A percentile compares a stretch with the other conserved stretches of the same genome.
phyloP scores from a whole-genome alignment of 495 filamentous ascomycete genomes.

The Neurospora sp. region DNA sequence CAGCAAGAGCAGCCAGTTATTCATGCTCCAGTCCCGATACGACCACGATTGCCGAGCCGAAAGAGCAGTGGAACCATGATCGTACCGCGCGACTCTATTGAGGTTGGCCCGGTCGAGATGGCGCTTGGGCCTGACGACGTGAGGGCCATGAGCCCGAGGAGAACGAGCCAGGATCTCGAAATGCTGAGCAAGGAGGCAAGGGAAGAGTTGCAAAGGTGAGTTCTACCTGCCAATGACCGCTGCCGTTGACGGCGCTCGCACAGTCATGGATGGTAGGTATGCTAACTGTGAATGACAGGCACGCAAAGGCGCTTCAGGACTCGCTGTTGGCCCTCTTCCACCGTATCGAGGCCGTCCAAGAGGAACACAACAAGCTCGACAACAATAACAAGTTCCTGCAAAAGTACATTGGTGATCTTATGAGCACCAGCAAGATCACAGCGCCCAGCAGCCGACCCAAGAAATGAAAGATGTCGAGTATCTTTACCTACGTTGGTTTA shows the following conservation, averaged over 20 bases:
- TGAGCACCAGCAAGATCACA: slow-evolving; percentile 74
- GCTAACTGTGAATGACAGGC: slow-evolving; percentile 41
- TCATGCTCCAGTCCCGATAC: slow-evolving; percentile 36
- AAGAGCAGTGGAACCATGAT: slow-evolving; percentile 76
- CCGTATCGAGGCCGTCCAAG: slow-evolving; percentile 85
- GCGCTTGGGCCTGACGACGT: slow-evolving; percentile 77
- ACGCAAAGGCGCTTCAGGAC: slow-evolving; percentile 78
- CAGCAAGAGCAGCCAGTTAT: slow-evolving; percentile 20
- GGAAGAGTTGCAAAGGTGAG: slow-evolving; percentile 46
- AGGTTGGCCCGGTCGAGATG: slow-evolving; percentile 52
- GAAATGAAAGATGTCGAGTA: slow-evolving; percentile 27
- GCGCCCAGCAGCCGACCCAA: slow-evolving; percentile 42
- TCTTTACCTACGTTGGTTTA: background rate
- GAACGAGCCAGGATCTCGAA: slow-evolving; percentile 82
- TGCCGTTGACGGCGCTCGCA: background rate
- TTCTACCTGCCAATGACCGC: slow-evolving; percentile 36
- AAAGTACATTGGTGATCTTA: slow-evolving; percentile 76
- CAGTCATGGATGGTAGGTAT: background rate
- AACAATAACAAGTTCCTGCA: slow-evolving; percentile 91
- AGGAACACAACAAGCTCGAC: slow-evolving; percentile 90
- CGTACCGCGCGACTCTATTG: slow-evolving; percentile 60
- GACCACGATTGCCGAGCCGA: slow-evolving; percentile 46
- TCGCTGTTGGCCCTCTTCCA: slow-evolving; percentile 82
- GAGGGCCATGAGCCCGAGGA: slow-evolving; percentile 85
- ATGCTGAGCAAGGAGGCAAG: slow-evolving; percentile 71